Evolutionary conservation across 352 stramenopile species (phyloP), one percentile per base, ranked within the genome.

Genomic region (Phytophthora pini): DNA sequence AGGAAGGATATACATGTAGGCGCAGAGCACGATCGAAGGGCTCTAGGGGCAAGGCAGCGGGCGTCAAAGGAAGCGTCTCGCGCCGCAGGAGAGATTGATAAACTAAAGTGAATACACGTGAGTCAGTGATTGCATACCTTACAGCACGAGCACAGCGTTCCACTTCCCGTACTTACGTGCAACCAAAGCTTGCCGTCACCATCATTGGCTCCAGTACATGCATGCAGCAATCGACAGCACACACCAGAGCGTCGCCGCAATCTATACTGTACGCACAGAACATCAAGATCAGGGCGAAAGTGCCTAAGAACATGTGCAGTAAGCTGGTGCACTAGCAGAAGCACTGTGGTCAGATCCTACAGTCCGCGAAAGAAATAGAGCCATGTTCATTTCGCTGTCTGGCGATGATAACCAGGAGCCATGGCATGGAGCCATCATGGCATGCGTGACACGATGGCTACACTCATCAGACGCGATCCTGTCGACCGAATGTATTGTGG

Each of bases 1-100:
- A 51, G 27, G 20, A 49, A 57, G 29, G 39, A 57, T 17, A 8
- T 27, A 26, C 24, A 26, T 26, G 24, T 26, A 58, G 39, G 50
- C 38, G 50, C 24, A 49, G 60, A 68, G 51, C 51, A 66, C 60
- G 62, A 68, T 71, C 47, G 57, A 69, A 72, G 58, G 31, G 57
- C 53, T 69, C 56, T 39, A 50, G 39, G 56, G 40, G n/a, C 4
- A 56, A 56, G 48, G 47, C 22, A 61, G 22, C 32, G 47, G 36
- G 53, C 12, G 57, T 56, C 61, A 15, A 54, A 61, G 60, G 65
- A 65, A 70, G 48, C 48, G 17, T 47, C 41, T n/a, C 13, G 13
- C 29, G 51, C 50, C 44, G 56, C 39, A 38, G 39, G 56, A 61
- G 43, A 44, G 24, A n/a, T 24, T 44, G 38, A 26, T 68, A 67